A percentile compares a stretch with the other conserved stretches of the same genome.
phyloP scores from a whole-genome alignment of 75 land plant genomes.

The Gnetum montanum region DNA sequence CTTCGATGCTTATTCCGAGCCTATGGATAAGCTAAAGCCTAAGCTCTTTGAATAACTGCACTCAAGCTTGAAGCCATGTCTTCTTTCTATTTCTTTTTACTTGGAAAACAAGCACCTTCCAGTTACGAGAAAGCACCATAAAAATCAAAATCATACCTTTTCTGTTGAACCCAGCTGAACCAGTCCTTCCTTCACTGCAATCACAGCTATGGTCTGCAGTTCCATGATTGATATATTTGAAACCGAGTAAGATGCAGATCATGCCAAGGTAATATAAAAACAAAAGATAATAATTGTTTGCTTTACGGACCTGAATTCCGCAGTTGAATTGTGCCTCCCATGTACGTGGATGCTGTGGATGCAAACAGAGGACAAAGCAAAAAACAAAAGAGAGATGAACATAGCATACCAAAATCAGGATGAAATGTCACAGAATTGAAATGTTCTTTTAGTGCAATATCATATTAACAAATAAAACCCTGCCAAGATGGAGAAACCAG shows the following conservation, averaged over 20 bases:
- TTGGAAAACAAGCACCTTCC: too few species aligned
- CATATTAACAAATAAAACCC: neutral
- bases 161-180: conserved; percentile 72
- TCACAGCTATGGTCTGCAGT: conserved; percentile 79
- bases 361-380: neutral
- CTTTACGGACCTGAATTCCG: conserved; percentile 54
- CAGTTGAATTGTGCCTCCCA: conserved; percentile 95
- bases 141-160: conserved; percentile 46
- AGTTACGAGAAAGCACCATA: too few species aligned
- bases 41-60: too few species aligned
- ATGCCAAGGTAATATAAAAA: neutral
- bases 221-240: neutral
- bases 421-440: neutral
- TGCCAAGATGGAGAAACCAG: too few species aligned
- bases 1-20: too few species aligned
- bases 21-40: too few species aligned
- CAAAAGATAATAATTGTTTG: neutral
- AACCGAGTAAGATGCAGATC: neutral
- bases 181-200: conserved; percentile 88
- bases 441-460: neutral
- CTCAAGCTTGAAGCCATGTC: too few species aligned
- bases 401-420: neutral
- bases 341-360: conserved; percentile 83
- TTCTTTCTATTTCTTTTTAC: too few species aligned
- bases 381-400: neutral